Evolutionary conservation across 352 stramenopile species (phyloP).

Genomic region (Phytophthora litchii): DNA sequence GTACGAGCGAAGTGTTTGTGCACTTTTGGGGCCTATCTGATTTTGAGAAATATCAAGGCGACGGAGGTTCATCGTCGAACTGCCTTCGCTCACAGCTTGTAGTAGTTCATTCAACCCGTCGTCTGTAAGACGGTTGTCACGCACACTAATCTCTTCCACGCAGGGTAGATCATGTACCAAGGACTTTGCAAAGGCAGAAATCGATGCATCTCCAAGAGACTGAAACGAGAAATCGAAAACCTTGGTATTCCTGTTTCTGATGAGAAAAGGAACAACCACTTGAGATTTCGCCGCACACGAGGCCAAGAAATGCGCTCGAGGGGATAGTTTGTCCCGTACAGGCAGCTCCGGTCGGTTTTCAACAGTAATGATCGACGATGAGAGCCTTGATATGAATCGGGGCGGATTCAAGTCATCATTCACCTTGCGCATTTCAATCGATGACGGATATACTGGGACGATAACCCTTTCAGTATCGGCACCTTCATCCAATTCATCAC

Average conservation of each 20-base stretch:
- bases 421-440: slow-evolving; percentile 46
- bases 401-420: slow-evolving; percentile 33
- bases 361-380: slow-evolving; percentile 9
- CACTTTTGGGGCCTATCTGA: slow-evolving; percentile 62
- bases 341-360: slow-evolving; percentile 26
- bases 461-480: slow-evolving; percentile 26
- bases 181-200: slow-evolving; percentile 68
- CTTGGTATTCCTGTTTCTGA: slow-evolving; percentile 65
- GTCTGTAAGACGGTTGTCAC: slow-evolving; percentile 89
- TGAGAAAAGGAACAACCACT: slow-evolving; percentile 66
- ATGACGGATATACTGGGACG: slow-evolving; percentile 51
- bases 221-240: slow-evolving; percentile 87
- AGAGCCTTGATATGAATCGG: slow-evolving; percentile 7
- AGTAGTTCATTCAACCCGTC: slow-evolving; percentile 66
- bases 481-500: slow-evolving; percentile 10
- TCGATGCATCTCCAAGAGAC: slow-evolving; percentile 73
- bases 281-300: slow-evolving; percentile 52
- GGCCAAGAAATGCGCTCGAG: slow-evolving; percentile 67
- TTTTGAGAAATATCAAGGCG: slow-evolving; percentile 79
- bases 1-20: slow-evolving; percentile 61
- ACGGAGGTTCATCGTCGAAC: slow-evolving; percentile 51
- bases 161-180: slow-evolving; percentile 61
- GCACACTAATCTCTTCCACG: slow-evolving; percentile 83
- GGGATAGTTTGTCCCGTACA: slow-evolving; percentile 57
- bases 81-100: slow-evolving; percentile 56